Evolutionary conservation across 83 land plant genomes (phyloP).

Genomic region (Isoetes engelmannii): DNA sequence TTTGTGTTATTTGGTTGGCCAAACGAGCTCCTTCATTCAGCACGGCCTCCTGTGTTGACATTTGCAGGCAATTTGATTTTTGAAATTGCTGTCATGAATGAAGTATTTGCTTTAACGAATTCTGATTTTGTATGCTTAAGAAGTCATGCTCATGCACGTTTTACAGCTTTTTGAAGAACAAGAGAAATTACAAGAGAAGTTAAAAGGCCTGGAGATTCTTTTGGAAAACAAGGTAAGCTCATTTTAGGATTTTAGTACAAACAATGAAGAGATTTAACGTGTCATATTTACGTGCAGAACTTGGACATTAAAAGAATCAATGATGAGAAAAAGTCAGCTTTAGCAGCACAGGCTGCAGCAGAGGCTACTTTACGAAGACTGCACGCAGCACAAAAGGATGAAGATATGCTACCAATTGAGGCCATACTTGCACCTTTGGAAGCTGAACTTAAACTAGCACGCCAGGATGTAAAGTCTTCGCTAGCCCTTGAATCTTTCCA

Average conservation of each 20-base stretch:
- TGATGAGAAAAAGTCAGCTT: constrained; percentile 94
- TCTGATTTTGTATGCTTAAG: not conserved
- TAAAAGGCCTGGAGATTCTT: constrained; percentile 64
- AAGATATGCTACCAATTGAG: constrained; percentile 95
- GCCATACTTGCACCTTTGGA: constrained; percentile 95
- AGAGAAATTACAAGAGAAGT: constrained; percentile 64
- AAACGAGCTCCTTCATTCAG: not conserved
- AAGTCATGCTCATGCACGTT: not conserved
- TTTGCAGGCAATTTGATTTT: not conserved
- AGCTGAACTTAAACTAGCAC: constrained; percentile 84
- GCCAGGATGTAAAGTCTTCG: constrained; percentile 56
- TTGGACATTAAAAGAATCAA: constrained; percentile 85
- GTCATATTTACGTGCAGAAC: constrained; percentile 43
- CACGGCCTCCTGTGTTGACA: not conserved
- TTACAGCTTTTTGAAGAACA: constrained; percentile 75
- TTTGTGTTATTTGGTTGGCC: not conserved
- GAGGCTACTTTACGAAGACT: constrained; percentile 94
- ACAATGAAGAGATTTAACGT: not conserved
- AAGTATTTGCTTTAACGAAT: not conserved
- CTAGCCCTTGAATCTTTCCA: too few relatives aligned
- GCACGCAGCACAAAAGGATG: constrained; percentile 97
- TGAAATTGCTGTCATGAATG: not conserved
- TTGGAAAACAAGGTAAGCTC: constrained; percentile 69
- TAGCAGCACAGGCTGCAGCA: constrained; percentile 98
- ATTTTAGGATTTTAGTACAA: not conserved